These are phyloP conservation scores for Glycine soja DNA, from an alignment of 306 rosid genomes.

Conservation along the genomic window DNA sequence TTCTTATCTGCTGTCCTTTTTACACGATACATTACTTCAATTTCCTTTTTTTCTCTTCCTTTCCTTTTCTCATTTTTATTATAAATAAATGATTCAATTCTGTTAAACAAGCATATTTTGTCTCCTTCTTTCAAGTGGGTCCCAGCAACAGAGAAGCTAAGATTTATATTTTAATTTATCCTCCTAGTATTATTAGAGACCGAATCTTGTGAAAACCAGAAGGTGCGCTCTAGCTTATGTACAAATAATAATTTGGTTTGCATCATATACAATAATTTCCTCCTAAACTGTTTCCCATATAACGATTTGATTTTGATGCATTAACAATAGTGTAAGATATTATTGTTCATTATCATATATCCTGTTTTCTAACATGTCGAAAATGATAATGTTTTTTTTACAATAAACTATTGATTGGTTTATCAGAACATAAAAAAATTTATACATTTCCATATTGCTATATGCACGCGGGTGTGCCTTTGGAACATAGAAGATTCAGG, in stretches of 20 bases:
- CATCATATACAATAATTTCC: not conserved
- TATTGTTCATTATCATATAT: not conserved
- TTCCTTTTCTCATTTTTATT: not conserved
- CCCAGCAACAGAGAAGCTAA: conserved; percentile 48
- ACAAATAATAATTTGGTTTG: not conserved
- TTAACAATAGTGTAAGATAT: not conserved
- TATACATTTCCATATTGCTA: not conserved
- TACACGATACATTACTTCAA: not conserved
- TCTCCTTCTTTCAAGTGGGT: conserved; percentile 47
- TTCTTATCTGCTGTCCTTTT: conserved; percentile 52
- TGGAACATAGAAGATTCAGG: conserved; percentile 34
- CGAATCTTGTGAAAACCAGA: not conserved
- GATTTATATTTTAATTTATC: conserved; percentile 28
- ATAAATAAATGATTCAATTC: not conserved
- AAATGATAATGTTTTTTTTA: not conserved
- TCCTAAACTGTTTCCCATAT: not conserved
- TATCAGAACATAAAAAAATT: not conserved
- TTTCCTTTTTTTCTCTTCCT: conserved; percentile 7
- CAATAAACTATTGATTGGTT: not conserved
- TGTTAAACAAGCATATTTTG: conserved; percentile 29
- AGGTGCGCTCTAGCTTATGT: not conserved
- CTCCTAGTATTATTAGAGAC: not conserved
- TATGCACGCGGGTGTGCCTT: conserved; percentile 23
- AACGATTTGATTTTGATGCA: not conserved
- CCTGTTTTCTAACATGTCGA: not conserved